Evolutionary conservation across 2,329 filamentous ascomycete genomes (phyloP).

Genomic region (Aspergillus clavatus): DNA sequence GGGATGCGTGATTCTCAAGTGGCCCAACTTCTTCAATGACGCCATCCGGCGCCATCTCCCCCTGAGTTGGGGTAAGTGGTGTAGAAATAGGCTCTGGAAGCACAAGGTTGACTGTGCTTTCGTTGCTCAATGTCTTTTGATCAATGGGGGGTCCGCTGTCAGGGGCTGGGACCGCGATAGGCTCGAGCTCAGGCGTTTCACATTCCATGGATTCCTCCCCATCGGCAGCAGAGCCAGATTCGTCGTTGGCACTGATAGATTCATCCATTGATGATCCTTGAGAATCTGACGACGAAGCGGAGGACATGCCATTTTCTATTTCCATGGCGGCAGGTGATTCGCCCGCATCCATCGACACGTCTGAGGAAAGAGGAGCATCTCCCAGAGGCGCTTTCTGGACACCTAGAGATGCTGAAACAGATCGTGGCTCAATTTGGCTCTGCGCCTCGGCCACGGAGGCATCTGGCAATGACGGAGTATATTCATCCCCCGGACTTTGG

Average conservation of each 20-base stretch:
- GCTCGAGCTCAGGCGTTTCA: background rate
- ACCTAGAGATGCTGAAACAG: background rate
- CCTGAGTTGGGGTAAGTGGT: slow-evolving; percentile 2
- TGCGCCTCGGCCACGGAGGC: background rate
- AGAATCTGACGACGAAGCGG: slow-evolving; percentile 26
- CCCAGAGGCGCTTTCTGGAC: background rate
- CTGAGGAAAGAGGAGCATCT: background rate
- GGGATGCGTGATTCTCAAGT: slow-evolving; percentile 14
- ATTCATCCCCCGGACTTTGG: background rate
- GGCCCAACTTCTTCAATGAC: slow-evolving; percentile 11
- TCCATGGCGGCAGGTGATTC: slow-evolving; percentile 7
- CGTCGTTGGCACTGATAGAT: slow-evolving; percentile 21
- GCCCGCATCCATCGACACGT: slow-evolving; percentile 9
- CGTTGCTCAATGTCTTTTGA: slow-evolving; percentile 3
- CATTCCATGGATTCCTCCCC: slow-evolving; percentile 9
- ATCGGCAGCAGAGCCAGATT: slow-evolving; percentile 13
- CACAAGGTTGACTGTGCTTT: slow-evolving; percentile 2
- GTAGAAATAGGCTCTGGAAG: slow-evolving; percentile 7
- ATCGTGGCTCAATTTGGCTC: background rate
- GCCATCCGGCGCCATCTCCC: slow-evolving; percentile 1
- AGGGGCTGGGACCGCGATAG: background rate
- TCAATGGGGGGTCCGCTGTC: slow-evolving; percentile 2
- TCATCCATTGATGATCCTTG: slow-evolving; percentile 37
- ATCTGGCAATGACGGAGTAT: background rate
- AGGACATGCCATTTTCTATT: slow-evolving; percentile 11